phyloP scores from a whole-genome alignment of 2,329 filamentous ascomycete genomes.

The Cladosporium sp. region DNA sequence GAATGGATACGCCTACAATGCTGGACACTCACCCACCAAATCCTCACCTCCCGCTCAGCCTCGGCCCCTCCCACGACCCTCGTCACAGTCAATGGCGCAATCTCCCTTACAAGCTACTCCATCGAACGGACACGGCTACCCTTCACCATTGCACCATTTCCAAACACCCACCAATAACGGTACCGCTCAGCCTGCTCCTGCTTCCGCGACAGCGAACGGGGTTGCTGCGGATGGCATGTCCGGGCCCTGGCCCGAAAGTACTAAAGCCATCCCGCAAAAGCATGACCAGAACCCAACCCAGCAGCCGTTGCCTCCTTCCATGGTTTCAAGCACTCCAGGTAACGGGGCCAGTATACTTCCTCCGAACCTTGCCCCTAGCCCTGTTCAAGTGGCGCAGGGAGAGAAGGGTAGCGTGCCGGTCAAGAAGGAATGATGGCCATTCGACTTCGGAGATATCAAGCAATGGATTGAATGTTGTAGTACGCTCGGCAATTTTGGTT shows the following conservation, averaged over 20 bases:
- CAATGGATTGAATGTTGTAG: background rate
- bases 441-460: background rate
- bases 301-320: constrained; percentile 5
- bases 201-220: constrained; percentile 28
- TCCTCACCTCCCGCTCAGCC: constrained; percentile 23
- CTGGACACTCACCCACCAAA: constrained; percentile 26
- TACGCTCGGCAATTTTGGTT: background rate
- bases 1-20: constrained; percentile 13
- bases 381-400: constrained; percentile 19
- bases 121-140: constrained; percentile 5
- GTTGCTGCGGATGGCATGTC: constrained; percentile 29
- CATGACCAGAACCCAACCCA: constrained; percentile 20
- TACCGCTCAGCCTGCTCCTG: constrained; percentile 31
- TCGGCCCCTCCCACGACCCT: background rate
- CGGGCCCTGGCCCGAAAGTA: constrained; percentile 27
- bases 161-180: constrained; percentile 11
- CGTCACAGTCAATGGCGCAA: constrained; percentile 1
- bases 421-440: constrained; percentile 21
- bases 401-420: constrained; percentile 24
- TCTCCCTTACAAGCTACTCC: background rate
- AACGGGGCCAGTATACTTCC: constrained; percentile 10
- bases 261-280: constrained; percentile 27
- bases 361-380: constrained; percentile 23
- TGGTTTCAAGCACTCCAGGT: constrained; percentile 13
- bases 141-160: background rate